These are phyloP conservation scores for Stylonectria norvegica DNA, from an alignment of 2,329 filamentous ascomycete genomes.

Conservation along the genomic window DNA sequence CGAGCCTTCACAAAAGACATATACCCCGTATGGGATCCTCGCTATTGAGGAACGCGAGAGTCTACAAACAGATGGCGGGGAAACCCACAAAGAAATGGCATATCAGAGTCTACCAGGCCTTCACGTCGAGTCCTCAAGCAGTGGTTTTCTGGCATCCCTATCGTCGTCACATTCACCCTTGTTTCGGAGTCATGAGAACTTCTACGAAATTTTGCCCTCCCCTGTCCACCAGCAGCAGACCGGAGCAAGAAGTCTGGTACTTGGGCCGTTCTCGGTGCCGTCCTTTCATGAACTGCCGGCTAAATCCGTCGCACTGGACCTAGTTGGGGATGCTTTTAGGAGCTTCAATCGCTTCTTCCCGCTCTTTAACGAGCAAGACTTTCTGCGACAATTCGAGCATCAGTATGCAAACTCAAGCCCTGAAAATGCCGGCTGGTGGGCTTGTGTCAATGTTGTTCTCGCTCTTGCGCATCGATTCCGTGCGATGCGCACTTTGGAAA, in stretches of 20 bases:
- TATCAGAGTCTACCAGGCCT: no score
- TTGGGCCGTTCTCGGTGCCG: constrained; percentile 8
- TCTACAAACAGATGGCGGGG: no score
- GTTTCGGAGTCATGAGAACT: no score
- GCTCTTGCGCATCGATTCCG: constrained; percentile 21
- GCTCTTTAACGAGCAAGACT: constrained; percentile 19
- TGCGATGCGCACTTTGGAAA: constrained; percentile 16
- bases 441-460: constrained; percentile 23
- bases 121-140: no score
- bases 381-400: constrained; percentile 12
- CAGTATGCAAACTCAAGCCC: constrained; percentile 11
- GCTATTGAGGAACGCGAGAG: no score
- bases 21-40: no score
- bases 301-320: constrained; percentile 10
- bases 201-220: background rate
- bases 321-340: constrained; percentile 14
- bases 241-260: constrained; percentile 1
- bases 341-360: constrained; percentile 16
- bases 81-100: no score
- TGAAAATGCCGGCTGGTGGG: constrained; percentile 20
- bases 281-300: constrained; percentile 11
- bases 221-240: background rate
- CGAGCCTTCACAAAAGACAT: no score
- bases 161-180: no score
- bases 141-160: no score